Evolutionary conservation across 2,329 filamentous ascomycete genomes (phyloP), one percentile per base, ranked within the genome.

Genomic region (Apiospora pterosperma): DNA sequence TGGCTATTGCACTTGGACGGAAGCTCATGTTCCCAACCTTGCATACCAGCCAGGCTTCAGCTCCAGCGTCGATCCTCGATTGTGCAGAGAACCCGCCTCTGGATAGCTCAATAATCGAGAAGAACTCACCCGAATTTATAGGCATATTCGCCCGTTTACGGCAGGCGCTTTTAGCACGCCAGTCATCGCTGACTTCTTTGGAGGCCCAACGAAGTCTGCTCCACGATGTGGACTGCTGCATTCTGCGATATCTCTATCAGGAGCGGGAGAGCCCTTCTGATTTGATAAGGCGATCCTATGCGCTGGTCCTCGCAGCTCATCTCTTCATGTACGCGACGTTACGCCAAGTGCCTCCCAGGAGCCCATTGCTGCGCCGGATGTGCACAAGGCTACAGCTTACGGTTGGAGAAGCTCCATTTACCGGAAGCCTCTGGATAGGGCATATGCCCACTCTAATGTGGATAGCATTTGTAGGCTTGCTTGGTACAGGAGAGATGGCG

Each of bases 271-370:
- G 16, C 23, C 41, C 1, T 10, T 39, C 61, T 14, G 28, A 62
- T 55, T 2, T 19, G 5, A 38, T 5, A 5, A 52, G n/a, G 41
- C 62, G 62, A 34, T 64, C 52, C 31, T 16, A 31, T 48, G 62
- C 62, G 31, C 64, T 65, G 23, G 31, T 64, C 19, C 62, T 64
- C n/a, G 62, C 64, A 16, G 62, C 62, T 21, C 64, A 65, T 12
- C 14, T 65, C 23, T 65, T 65, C 62, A 64, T 61, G 52, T 64
- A 61, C 52, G 52, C 61, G 23, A 60, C 62, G 12, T 59, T 65
- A 23, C 62, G 64, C 41, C 62, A 52, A n/a, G 62, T 64, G 11
- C 52, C 64, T 21, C 34, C 61, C 16, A 61, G 36, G 39, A 61
- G 48, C 28, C 28, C 62, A 44, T n/a, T 65, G 36, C 19, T 65